Conservation (phyloP, 768 basidiomycete species). For the Favolaschia claudopus region DNA sequence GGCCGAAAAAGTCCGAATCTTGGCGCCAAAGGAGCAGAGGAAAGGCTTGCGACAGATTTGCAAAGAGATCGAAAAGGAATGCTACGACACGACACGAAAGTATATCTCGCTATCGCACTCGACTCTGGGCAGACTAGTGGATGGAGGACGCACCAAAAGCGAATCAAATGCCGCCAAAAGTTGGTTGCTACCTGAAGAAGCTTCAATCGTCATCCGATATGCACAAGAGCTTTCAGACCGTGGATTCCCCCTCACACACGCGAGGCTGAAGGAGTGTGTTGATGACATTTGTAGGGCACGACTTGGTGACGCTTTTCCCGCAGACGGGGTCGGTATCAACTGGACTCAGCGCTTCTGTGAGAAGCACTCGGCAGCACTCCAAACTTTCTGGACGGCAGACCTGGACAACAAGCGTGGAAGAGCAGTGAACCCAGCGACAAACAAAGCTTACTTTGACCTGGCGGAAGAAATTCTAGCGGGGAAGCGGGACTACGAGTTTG, state of each 20-base stretch:
- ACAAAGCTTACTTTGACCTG: slow-evolving; percentile 35
- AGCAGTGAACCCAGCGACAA: slow-evolving; percentile 37
- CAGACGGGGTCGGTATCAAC: slow-evolving; percentile 29
- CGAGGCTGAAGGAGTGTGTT: slow-evolving; percentile 30
- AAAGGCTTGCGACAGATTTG: slow-evolving; percentile 5
- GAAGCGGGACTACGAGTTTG: slow-evolving; percentile 18
- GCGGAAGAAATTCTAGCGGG: slow-evolving; percentile 23
- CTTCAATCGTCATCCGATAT: slow-evolving; percentile 27
- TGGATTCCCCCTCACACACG: slow-evolving; percentile 38
- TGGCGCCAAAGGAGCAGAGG: slow-evolving; percentile 4
- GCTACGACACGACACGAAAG: background rate
- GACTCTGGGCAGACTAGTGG: background rate
- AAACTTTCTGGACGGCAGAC: slow-evolving; percentile 29
- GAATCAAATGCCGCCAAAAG: background rate
- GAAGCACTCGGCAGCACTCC: slow-evolving; percentile 25
- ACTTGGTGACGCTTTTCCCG: slow-evolving; percentile 24
- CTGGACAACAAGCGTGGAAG: slow-evolving; percentile 31
- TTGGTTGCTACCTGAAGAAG: slow-evolving; percentile 20
- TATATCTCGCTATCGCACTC: background rate
- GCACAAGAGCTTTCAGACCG: slow-evolving; percentile 28
- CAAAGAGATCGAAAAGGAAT: background rate
- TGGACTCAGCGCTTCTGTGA: slow-evolving; percentile 36
- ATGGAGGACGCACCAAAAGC: background rate
- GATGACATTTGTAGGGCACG: slow-evolving; percentile 28
- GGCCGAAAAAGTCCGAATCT: background rate